phyloP scores from a whole-genome alignment of 495 filamentous ascomycete species.

The Penicillium pulvis region DNA sequence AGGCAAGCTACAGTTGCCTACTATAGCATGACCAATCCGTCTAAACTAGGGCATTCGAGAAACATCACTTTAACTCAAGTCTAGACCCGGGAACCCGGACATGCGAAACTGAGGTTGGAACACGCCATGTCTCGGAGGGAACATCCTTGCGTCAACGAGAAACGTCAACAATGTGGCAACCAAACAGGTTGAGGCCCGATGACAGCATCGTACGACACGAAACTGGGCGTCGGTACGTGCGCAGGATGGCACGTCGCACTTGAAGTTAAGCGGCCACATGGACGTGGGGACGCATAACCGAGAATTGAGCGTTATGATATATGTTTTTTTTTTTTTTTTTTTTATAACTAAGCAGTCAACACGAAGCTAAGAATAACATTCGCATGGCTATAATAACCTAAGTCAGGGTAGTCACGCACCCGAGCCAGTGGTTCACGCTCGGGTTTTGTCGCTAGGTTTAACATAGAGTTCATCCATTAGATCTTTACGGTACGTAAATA shows the following conservation, averaged over 20 bases:
- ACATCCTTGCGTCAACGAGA: constrained; percentile 1
- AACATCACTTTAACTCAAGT: not conserved
- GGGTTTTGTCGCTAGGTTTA: not conserved
- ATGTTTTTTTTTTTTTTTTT: constrained; percentile 3
- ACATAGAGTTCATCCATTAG: constrained; percentile 1
- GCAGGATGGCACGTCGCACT: constrained; percentile 7
- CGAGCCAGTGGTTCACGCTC: constrained; percentile 7
- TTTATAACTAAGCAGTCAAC: not conserved
- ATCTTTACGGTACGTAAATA: not conserved
- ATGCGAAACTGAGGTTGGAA: not conserved
- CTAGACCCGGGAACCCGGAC: not conserved
- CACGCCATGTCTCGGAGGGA: constrained; percentile 18
- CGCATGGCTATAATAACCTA: too few relatives aligned
- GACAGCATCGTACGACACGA: constrained; percentile 17
- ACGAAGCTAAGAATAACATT: not conserved
- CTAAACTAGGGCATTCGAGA: not conserved
- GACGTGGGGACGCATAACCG: constrained; percentile 5
- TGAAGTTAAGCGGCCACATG: constrained; percentile 14
- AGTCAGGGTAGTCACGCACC: not conserved
- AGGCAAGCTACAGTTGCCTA: too few relatives aligned
- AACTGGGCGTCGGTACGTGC: constrained; percentile 10
- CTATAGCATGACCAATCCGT: not conserved
- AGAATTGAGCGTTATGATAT: not conserved
- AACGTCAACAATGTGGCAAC: not conserved
- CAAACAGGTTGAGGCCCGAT: constrained; percentile 2